These are phyloP conservation scores for Fusarium buharicum DNA, from an alignment of 2,329 filamentous ascomycete species.

Conservation along the genomic window DNA sequence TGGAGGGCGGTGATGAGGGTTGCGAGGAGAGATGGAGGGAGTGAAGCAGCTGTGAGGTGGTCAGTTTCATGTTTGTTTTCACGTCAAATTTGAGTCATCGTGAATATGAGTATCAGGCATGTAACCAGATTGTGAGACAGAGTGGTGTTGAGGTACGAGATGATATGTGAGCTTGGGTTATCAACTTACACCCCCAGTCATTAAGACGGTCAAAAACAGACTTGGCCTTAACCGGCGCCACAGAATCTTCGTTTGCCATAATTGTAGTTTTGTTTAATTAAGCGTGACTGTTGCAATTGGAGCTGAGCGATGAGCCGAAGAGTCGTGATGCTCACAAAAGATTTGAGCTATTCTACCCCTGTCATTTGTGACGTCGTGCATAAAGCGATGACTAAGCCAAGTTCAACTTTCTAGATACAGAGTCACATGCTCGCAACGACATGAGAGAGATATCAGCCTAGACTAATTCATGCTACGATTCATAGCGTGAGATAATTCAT, in stretches of 20 bases:
- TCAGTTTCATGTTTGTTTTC: slow-evolving; percentile 15
- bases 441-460: slow-evolving; percentile 3
- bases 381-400: slow-evolving; percentile 32
- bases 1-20: slow-evolving; percentile 67
- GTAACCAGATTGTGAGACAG: not conserved
- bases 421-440: slow-evolving; percentile 16
- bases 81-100: slow-evolving; percentile 1
- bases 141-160: slow-evolving; percentile 13
- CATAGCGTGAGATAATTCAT: not conserved
- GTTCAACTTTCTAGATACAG: not conserved
- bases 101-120: not conserved
- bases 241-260: slow-evolving; percentile 47
- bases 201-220: slow-evolving; percentile 52
- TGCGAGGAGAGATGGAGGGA: slow-evolving; percentile 65
- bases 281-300: slow-evolving; percentile 28
- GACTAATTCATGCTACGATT: not conserved
- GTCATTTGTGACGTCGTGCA: slow-evolving; percentile 35
- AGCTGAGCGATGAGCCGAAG: slow-evolving; percentile 3
- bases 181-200: slow-evolving; percentile 62
- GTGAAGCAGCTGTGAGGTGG: slow-evolving; percentile 58
- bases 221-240: slow-evolving; percentile 40
- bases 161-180: not conserved
- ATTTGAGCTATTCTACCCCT: slow-evolving; percentile 22
- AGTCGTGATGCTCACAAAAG: slow-evolving; percentile 33
- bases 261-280: slow-evolving; percentile 12